These are phyloP conservation scores for Pyronema domesticum DNA, from an alignment of 495 filamentous ascomycete species.

Conservation along the genomic window DNA sequence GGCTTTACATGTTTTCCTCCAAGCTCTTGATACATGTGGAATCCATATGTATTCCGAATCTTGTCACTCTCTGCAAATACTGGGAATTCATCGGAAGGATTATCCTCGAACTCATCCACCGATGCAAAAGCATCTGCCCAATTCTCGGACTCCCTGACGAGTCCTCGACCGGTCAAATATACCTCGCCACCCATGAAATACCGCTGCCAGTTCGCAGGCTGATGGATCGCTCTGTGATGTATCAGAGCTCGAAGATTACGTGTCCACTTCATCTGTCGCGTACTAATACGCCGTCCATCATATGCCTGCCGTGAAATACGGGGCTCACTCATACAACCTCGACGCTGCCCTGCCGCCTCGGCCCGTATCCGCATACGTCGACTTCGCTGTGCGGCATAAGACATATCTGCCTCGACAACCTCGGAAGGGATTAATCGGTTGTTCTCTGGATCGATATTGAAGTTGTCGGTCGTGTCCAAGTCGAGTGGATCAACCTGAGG, in stretches of 20 bases:
- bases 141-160: slow-evolving; percentile 20
- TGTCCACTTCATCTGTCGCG: slow-evolving; percentile 25
- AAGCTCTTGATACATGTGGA: slow-evolving; percentile 26
- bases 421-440: slow-evolving; percentile 19
- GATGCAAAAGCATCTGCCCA: slow-evolving; percentile 27
- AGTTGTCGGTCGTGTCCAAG: slow-evolving; percentile 11
- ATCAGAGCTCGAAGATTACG: slow-evolving; percentile 25
- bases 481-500: not conserved
- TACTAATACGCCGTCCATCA: slow-evolving; percentile 21
- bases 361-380: slow-evolving; percentile 14
- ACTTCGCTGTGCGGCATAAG: slow-evolving; percentile 16
- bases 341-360: slow-evolving; percentile 12
- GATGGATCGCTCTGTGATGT: slow-evolving; percentile 9
- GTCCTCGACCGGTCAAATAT: slow-evolving; percentile 24
- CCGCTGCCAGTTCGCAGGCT: slow-evolving; percentile 14
- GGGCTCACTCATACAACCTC: slow-evolving; percentile 14
- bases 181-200: slow-evolving; percentile 6
- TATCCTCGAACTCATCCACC: slow-evolving; percentile 20
- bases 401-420: slow-evolving; percentile 18
- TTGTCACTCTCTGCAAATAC: slow-evolving; percentile 19
- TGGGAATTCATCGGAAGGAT: slow-evolving; percentile 8
- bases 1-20: slow-evolving; percentile 16
- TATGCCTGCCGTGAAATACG: slow-evolving; percentile 17
- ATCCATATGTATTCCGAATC: slow-evolving; percentile 15
- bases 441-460: slow-evolving; percentile 17